phyloP scores from a whole-genome alignment of 352 stramenopile genomes.

The Elongisporangium anandrum region DNA sequence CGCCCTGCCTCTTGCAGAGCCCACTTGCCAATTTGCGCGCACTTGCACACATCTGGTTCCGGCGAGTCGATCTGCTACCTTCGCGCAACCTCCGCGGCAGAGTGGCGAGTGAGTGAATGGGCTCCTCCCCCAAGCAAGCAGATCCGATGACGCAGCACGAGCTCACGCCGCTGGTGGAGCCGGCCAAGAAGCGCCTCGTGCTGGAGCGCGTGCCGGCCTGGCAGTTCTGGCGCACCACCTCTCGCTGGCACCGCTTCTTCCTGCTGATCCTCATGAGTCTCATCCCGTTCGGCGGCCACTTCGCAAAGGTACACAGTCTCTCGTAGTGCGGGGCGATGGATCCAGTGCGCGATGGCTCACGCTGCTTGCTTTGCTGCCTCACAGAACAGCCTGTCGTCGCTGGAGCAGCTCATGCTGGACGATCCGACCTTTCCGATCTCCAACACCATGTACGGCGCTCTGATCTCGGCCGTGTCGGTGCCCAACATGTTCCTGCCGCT shows the following conservation, averaged over 20 bases:
- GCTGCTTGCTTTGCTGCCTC: neutral
- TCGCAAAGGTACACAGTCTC: slow-evolving; percentile 56
- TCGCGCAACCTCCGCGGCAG: slow-evolving; percentile 6
- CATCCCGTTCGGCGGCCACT: slow-evolving; percentile 84
- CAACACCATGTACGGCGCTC: slow-evolving; percentile 83
- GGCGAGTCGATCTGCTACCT: slow-evolving; percentile 3
- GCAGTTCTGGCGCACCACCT: slow-evolving; percentile 71
- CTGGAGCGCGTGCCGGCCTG: slow-evolving; percentile 39
- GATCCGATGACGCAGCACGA: slow-evolving; percentile 13
- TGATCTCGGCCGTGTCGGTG: slow-evolving; percentile 77
- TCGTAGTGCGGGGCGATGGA: neutral
- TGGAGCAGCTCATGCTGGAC: slow-evolving; percentile 78
- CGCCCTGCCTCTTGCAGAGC: neutral
- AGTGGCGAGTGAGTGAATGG: neutral
- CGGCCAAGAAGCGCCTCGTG: slow-evolving; percentile 6
- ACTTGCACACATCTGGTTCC: slow-evolving; percentile 1
- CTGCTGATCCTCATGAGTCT: slow-evolving; percentile 81
- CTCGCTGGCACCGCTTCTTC: slow-evolving; percentile 68
- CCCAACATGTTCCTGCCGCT: slow-evolving; percentile 83
- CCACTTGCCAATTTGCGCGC: neutral
- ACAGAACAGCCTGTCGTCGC: slow-evolving; percentile 77
- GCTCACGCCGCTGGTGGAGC: slow-evolving; percentile 27
- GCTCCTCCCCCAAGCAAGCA: slow-evolving; percentile 19
- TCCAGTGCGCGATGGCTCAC: neutral
- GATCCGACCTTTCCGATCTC: slow-evolving; percentile 70